phyloP scores from a whole-genome alignment of 2,329 filamentous ascomycete species.

The Verticillium tricorpus region DNA sequence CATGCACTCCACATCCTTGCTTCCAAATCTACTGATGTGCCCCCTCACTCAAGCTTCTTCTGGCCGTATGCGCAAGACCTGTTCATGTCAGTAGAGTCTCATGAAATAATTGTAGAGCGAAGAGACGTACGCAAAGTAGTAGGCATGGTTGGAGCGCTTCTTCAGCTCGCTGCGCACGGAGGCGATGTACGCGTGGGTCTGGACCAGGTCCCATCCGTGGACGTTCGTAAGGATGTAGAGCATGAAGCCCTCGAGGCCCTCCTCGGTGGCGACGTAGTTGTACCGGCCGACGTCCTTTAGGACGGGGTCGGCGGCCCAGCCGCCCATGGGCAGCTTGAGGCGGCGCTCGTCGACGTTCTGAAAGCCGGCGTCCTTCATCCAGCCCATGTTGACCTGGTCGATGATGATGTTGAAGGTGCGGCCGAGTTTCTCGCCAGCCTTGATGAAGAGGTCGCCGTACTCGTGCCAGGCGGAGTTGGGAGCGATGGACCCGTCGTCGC shows the following conservation, averaged over 20 bases:
- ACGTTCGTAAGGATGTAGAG: constrained; percentile 1
- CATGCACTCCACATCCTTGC: no score
- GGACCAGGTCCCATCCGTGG: neutral
- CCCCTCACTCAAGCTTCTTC: no score
- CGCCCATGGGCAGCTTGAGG: constrained; percentile 38
- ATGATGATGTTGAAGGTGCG: constrained; percentile 18
- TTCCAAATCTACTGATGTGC: no score
- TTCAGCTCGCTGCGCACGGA: constrained; percentile 1
- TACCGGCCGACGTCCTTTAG: constrained; percentile 36
- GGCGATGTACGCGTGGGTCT: neutral
- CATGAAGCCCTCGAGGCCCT: constrained; percentile 21
- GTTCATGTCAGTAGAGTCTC: no score
- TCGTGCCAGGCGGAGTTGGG: constrained; percentile 19
- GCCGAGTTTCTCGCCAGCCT: constrained; percentile 19
- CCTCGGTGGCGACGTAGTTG: constrained; percentile 20
- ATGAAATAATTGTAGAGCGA: neutral
- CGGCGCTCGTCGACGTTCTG: constrained; percentile 30
- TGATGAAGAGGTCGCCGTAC: constrained; percentile 14
- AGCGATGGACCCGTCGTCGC: neutral
- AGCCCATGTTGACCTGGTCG: constrained; percentile 14
- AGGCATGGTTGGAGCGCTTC: constrained; percentile 1
- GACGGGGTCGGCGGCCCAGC: constrained; percentile 41
- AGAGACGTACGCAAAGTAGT: neutral
- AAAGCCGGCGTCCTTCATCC: constrained; percentile 30
- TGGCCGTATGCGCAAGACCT: no score